Evolutionary conservation across 345 rosid species (phyloP).

Genomic region (Aquilaria yunnanensis): DNA sequence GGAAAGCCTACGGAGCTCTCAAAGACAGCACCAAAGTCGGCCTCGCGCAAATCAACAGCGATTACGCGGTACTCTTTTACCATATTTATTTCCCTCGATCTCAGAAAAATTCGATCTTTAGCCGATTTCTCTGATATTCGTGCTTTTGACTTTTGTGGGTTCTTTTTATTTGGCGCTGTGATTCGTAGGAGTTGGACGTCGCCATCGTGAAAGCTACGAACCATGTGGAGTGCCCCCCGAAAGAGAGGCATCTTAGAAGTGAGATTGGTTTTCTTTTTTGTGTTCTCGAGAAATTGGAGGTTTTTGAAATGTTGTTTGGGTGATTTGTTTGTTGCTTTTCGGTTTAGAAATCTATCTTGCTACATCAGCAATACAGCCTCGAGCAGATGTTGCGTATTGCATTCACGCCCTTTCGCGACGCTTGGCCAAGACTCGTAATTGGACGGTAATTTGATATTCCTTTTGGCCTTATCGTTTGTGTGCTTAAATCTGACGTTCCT

Average conservation of each 20-base stretch:
- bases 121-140: constrained; percentile 14
- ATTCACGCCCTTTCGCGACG: constrained; percentile 80
- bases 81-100: neutral
- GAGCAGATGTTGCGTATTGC: constrained; percentile 91
- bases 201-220: constrained; percentile 92
- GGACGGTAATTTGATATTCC: constrained; percentile 36
- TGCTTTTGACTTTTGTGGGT: neutral
- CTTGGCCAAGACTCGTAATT: constrained; percentile 76
- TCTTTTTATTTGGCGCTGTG: constrained; percentile 3
- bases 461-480: neutral
- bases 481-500: neutral
- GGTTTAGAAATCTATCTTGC: constrained; percentile 65
- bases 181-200: constrained; percentile 66
- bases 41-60: constrained; percentile 88
- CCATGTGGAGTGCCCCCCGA: constrained; percentile 88
- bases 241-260: constrained; percentile 79
- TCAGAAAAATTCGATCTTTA: neutral
- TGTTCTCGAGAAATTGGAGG: neutral
- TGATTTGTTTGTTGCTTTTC: neutral
- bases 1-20: constrained; percentile 84
- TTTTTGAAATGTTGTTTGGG: neutral
- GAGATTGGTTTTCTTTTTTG: constrained; percentile 3
- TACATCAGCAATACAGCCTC: constrained; percentile 70
- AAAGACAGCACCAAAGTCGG: constrained; percentile 95
- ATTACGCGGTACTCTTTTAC: constrained; percentile 49